Evolutionary conservation across 371 early-diverging fungal species (phyloP).

Genomic region (Rhizopus microsporus): DNA sequence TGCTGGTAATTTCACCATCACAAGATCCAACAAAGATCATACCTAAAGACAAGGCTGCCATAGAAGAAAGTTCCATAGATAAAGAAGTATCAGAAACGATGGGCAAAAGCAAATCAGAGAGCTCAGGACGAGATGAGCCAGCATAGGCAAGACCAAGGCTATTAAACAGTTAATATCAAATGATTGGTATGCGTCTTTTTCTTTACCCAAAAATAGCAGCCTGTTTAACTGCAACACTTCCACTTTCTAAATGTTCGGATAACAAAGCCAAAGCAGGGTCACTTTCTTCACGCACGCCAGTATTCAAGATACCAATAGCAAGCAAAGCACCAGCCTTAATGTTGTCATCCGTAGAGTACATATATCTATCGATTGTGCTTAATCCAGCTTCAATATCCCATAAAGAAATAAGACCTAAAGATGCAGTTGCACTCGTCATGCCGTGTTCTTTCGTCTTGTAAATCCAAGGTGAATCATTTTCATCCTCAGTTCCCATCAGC

Average conservation of each 20-base stretch:
- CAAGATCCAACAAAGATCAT: constrained; percentile 90
- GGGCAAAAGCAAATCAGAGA: constrained; percentile 82
- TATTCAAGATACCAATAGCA: constrained; percentile 90
- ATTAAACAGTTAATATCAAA: constrained; percentile 7
- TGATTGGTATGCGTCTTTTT: background rate
- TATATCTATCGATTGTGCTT: constrained; percentile 90
- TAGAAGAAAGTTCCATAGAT: constrained; percentile 87
- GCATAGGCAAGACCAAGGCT: constrained; percentile 95
- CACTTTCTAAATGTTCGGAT: constrained; percentile 77
- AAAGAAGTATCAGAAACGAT: constrained; percentile 82
- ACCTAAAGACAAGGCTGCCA: constrained; percentile 92
- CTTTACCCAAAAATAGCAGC: constrained; percentile 73
- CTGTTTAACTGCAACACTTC: constrained; percentile 50
- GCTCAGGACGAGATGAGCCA: constrained; percentile 85
- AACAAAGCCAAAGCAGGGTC: constrained; percentile 95
- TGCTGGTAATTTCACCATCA: constrained; percentile 89
- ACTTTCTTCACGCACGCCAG: constrained; percentile 87
- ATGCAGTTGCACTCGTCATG: constrained; percentile 95
- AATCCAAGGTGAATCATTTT: constrained; percentile 78
- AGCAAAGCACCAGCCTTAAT: constrained; percentile 96
- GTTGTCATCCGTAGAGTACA: constrained; percentile 85
- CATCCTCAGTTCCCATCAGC: constrained; percentile 78
- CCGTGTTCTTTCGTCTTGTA: constrained; percentile 97
- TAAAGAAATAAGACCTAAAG: constrained; percentile 86
- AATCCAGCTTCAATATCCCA: constrained; percentile 96